These are phyloP conservation scores for Naegleria lovaniensis DNA, from an alignment of 208 protist species.

Conservation along the genomic window DNA sequence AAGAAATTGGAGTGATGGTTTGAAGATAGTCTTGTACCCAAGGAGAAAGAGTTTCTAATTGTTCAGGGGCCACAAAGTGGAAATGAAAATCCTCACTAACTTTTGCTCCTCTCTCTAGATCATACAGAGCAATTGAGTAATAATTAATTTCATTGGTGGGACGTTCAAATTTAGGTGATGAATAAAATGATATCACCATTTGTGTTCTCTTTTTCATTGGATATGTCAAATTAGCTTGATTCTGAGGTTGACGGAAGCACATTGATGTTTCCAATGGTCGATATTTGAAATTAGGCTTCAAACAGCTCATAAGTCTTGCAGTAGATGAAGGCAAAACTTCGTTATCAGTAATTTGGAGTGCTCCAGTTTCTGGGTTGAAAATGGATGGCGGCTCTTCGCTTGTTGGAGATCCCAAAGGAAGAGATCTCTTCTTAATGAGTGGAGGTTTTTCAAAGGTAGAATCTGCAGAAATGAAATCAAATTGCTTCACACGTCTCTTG, in stretches of 20 bases:
- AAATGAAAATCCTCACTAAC: constrained; percentile 20
- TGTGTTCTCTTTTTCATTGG: neutral
- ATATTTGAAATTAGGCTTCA: constrained; percentile 9
- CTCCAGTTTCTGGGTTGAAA: neutral
- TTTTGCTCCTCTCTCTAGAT: neutral
- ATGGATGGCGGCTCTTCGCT: neutral
- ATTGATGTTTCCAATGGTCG: neutral
- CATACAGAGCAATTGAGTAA: neutral
- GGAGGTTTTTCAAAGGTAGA: neutral
- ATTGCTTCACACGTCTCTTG: neutral
- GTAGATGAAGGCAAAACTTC: neutral
- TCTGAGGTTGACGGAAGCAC: neutral
- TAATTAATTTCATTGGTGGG: neutral
- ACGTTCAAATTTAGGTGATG: neutral
- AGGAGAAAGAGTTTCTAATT: neutral
- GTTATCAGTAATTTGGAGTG: neutral
- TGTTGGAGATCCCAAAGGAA: neutral
- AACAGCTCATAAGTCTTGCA: neutral
- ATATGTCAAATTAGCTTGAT: neutral
- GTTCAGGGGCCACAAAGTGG: neutral
- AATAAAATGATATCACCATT: neutral
- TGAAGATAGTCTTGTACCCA: neutral
- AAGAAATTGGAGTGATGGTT: neutral
- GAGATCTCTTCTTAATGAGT: neutral
- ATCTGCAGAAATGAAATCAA: neutral